Conservation (phyloP, 2,329 filamentous ascomycete genomes). For the Fonsecaea erecta region DNA sequence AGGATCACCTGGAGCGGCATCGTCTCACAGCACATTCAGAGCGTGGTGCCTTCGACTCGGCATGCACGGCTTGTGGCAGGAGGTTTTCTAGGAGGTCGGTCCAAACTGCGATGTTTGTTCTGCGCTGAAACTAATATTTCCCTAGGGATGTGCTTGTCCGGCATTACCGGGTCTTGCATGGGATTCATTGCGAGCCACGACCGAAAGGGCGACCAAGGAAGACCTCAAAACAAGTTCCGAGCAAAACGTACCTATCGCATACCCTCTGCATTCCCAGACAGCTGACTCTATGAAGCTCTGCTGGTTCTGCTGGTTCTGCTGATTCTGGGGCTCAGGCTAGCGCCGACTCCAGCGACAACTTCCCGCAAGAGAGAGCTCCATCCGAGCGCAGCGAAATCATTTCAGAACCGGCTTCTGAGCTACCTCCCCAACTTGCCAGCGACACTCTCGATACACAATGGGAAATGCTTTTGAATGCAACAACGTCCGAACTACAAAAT, state of each 20-base stretch:
- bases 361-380: background rate
- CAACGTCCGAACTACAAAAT: constrained; percentile 2
- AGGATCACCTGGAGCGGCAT: constrained; percentile 17
- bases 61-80: constrained; percentile 9
- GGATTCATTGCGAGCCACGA: constrained; percentile 5
- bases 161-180: constrained; percentile 11
- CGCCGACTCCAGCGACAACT: background rate
- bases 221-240: background rate
- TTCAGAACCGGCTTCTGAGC: background rate
- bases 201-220: constrained; percentile 16
- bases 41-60: background rate
- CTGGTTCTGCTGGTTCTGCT: background rate
- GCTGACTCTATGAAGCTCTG: background rate
- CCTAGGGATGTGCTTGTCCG: constrained; percentile 16
- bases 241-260: background rate
- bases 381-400: background rate
- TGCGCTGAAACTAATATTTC: background rate
- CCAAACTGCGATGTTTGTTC: background rate
- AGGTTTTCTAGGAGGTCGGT: constrained; percentile 15
- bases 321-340: background rate
- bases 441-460: constrained; percentile 1
- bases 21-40: constrained; percentile 7
- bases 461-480: constrained; percentile 9
- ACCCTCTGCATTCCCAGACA: background rate
- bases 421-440: background rate